A percentile compares a stretch with the other conserved stretches of the same genome.
Conservation (phyloP, 2,329 filamentous ascomycete species). For the Talaromyces sp. region DNA sequence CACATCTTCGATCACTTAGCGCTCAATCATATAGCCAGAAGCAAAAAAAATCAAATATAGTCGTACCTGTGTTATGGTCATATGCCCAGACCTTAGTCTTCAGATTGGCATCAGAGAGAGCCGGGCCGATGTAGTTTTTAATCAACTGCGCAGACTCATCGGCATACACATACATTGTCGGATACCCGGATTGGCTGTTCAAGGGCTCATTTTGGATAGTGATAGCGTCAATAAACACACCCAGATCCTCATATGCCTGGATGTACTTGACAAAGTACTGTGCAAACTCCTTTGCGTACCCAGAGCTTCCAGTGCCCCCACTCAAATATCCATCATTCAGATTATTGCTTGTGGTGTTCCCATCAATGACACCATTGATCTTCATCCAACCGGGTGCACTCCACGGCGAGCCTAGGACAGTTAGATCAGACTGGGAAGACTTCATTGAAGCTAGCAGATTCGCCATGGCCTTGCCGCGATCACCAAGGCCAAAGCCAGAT, state of each 20-base stretch:
- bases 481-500: constrained; percentile 34
- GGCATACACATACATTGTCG: constrained; percentile 42
- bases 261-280: constrained; percentile 44
- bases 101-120: constrained; percentile 26
- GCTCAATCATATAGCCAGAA: not conserved
- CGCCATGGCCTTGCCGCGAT: constrained; percentile 41
- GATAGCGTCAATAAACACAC: constrained; percentile 39
- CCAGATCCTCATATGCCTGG: constrained; percentile 36
- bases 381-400: constrained; percentile 47
- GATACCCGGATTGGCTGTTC: constrained; percentile 41
- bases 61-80: constrained; percentile 42
- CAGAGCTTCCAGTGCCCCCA: constrained; percentile 30
- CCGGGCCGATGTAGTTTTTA: constrained; percentile 33
- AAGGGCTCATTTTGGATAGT: constrained; percentile 45
- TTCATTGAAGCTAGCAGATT: constrained; percentile 42
- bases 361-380: constrained; percentile 37
- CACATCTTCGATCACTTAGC: constrained; percentile 23
- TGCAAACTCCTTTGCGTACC: constrained; percentile 35
- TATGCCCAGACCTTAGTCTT: constrained; percentile 37
- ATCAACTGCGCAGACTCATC: constrained; percentile 39
- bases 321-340: constrained; percentile 33
- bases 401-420: constrained; percentile 42
- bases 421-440: constrained; percentile 36
- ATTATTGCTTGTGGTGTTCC: constrained; percentile 34
- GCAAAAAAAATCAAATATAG: not conserved